Evolutionary conservation across 2,329 filamentous ascomycete genomes (phyloP).

Genomic region (Graphilbum sp.): DNA sequence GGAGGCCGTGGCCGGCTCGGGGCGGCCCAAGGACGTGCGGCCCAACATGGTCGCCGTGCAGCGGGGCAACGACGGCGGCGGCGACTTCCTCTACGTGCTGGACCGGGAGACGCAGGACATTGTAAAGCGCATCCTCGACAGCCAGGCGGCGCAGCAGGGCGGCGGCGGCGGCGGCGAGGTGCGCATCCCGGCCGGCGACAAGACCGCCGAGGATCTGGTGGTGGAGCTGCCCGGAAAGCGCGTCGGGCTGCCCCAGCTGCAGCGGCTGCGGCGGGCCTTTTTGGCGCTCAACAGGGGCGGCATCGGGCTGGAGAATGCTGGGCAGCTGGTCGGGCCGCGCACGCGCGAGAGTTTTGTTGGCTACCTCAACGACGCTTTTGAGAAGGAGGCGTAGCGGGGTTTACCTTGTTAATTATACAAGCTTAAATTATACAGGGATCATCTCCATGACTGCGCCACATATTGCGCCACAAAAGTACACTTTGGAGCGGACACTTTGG

Average conservation of each 20-base stretch:
- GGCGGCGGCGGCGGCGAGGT: slow-evolving; percentile 44
- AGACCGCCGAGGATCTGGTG: slow-evolving; percentile 27
- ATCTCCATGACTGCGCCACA: too few species aligned
- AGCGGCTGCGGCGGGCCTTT: slow-evolving; percentile 63
- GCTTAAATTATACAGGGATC: too few species aligned
- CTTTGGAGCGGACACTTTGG: too few species aligned
- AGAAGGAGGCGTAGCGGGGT: slow-evolving; percentile 26
- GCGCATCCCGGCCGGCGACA: slow-evolving; percentile 20
- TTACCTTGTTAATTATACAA: too few species aligned
- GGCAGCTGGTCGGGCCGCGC: slow-evolving; percentile 34
- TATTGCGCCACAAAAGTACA: too few species aligned
- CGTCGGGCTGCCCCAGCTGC: slow-evolving; percentile 57
- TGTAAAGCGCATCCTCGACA: slow-evolving; percentile 51
- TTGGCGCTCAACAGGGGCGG: slow-evolving; percentile 58
- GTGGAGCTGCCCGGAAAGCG: slow-evolving; percentile 51
- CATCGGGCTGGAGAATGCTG: slow-evolving; percentile 40
- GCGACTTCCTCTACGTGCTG: slow-evolving; percentile 66
- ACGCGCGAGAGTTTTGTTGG: slow-evolving; percentile 48
- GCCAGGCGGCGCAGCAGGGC: slow-evolving; percentile 53
- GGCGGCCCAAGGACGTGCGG: slow-evolving; percentile 38
- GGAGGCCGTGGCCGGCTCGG: slow-evolving; percentile 53
- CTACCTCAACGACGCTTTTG: slow-evolving; percentile 50
- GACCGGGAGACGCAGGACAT: slow-evolving; percentile 68
- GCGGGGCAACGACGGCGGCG: slow-evolving; percentile 41
- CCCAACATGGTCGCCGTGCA: slow-evolving; percentile 63